Evolutionary conservation across 1,139 yeast species (phyloP), one percentile per base, ranked within the genome.

Genomic region (Pichia sp.): DNA sequence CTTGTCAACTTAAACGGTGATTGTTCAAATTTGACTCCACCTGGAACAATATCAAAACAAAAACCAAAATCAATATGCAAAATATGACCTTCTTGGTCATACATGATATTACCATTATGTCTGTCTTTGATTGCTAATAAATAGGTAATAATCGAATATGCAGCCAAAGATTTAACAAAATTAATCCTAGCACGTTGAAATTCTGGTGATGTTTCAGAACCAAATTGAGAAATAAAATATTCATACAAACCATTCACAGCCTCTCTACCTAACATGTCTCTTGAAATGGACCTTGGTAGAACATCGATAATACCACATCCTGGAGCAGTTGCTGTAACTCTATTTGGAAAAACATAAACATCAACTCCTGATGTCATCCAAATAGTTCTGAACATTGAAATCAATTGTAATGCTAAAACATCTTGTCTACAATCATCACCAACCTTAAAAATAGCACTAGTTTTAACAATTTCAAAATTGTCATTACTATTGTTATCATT

Each of bases 351-450:
- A 30, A 92, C 95, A 64, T 76, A 94, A 40, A 92, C 74, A 62
- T 92, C 97, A 50, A 94, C 71, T 1, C 97, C 97, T 11, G 87
- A 80, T 53, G 77, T 75, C 53, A 80, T 77, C 94, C 96, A 94
- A 48, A 94, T 87, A 42, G 94, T 81, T 57, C 96, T 76, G 72
- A 94, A 94, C 31, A 92, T 82, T 4, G 97, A 83, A 52, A 94
- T 85, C 59, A 94, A 71, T 62, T 94, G 99, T 50, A 94, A 70
- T 0, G 97, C 97, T 55, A 94, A 74, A 43, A 94, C 92, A 68
- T 94, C 99, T 65, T 94, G 99, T 56, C 99, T 78, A 71, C 97
- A 90, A 66, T 94, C 99, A 67, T 94, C 99, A 50, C 99, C 99
- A 48, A 94, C 98, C 65, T 94, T 94, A 74, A 94, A 94, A 64